Evolutionary conservation across 768 basidiomycete genomes (phyloP), one percentile per base, ranked within the genome.

Genomic region (Suillus luteus): DNA sequence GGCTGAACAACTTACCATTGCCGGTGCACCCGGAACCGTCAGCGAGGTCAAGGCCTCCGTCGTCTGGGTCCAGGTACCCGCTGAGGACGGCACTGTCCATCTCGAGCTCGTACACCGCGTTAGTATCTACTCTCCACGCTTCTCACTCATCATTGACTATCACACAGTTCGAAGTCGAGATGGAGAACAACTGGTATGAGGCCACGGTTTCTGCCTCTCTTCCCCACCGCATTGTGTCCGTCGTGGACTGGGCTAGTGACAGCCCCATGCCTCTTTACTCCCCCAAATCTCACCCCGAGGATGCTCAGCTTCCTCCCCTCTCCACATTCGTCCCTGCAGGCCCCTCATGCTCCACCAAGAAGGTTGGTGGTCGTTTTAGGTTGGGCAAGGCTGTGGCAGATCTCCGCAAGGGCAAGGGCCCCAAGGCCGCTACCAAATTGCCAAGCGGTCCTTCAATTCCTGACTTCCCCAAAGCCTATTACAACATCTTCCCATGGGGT

Each of bases 121-220:
- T 62, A n/a, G 76, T 55, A 19, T 52, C 5, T 11, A 27, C 14
- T 22, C 12, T 12, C 0, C 3, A 11, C 4, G 9, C 33, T 6
- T 27, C 12, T 35, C 5, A 5, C 55, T 65, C 70, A n/a, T 68
- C 12, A 17, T 37, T 55, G 5, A 22, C 11, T 5, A 19, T 19
- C 17, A 10, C 52, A 19, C 62, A 90, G 87, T 91, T 95, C 70
- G 93, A 95, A 72, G 90, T 96, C 52, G 91, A 95, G 82, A 93
- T 96, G 91, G 72, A 88, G 71, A 89, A 97, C 78, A 98, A 95
- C 77, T 96, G 93, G 93, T 99, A 99, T 69, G 95, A 98, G 75
- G 86, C 94, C 4, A 84, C 92, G 24, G 89, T 99, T 48, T 88
- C 91, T 12, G 87, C 86, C 1, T 73, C 78, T 35, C 75, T 82